Percentiles rank a stretch among this genome's conserved stretches.
Conservation (phyloP, 257 asterid species). For the Thymus mandschuricus region DNA sequence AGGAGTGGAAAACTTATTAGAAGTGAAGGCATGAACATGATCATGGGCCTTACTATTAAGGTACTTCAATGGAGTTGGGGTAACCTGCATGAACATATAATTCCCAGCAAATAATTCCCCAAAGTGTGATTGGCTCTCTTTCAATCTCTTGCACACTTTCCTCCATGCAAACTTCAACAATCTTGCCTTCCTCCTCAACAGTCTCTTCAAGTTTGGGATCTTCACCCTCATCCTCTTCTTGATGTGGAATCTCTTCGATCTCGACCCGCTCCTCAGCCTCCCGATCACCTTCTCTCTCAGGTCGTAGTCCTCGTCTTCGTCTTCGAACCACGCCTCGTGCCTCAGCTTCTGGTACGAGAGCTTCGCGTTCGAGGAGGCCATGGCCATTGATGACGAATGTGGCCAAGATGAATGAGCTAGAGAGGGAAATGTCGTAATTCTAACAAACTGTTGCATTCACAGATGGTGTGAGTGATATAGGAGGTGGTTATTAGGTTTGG, state of each 20-base stretch:
- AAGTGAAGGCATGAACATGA: not conserved
- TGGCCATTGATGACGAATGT: slow-evolving; percentile 1
- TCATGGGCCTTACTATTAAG: slow-evolving; percentile 9
- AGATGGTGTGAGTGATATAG: slow-evolving; percentile 6
- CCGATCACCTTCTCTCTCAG: slow-evolving; percentile 46
- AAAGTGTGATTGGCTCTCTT: slow-evolving; percentile 75
- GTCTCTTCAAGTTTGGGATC: slow-evolving; percentile 52
- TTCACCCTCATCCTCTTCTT: slow-evolving; percentile 50
- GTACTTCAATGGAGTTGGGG: slow-evolving; percentile 66
- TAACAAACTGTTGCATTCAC: slow-evolving; percentile 14
- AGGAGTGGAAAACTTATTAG: not conserved
- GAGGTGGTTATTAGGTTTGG: slow-evolving; percentile 46
- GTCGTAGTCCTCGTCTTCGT: slow-evolving; percentile 31
- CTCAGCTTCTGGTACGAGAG: slow-evolving; percentile 55
- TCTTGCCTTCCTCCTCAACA: slow-evolving; percentile 49
- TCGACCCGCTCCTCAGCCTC: slow-evolving; percentile 34
- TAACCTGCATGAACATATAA: slow-evolving; percentile 81
- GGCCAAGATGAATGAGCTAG: no score
- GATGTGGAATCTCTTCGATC: slow-evolving; percentile 40
- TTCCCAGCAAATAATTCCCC: slow-evolving; percentile 90
- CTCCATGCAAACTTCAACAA: slow-evolving; percentile 48
- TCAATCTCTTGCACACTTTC: slow-evolving; percentile 65
- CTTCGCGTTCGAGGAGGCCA: slow-evolving; percentile 45
- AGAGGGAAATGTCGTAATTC: slow-evolving; percentile 31
- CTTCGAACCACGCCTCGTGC: slow-evolving; percentile 44